Evolutionary conservation across 2,329 filamentous ascomycete genomes (phyloP), one percentile per base, ranked within the genome.

Genomic region (Sporothrix brasiliensis): DNA sequence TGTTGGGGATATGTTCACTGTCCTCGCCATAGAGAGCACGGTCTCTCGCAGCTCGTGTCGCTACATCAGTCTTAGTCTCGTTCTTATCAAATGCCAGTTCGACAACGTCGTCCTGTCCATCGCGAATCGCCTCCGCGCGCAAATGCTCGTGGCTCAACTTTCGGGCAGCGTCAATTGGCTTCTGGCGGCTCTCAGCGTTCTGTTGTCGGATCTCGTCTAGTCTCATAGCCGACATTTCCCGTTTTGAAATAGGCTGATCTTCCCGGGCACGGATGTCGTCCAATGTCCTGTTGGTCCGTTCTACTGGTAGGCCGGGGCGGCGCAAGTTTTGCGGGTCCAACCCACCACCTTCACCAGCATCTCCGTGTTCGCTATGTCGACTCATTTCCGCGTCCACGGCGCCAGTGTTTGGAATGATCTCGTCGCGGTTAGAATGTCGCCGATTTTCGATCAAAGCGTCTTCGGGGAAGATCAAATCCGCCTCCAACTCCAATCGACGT

Each of bases 181-280:
- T 44, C 9, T 81, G 80, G 73, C 78, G 77, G 16, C 77, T 76
- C 56, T 78, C 78, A 4, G 82, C 81, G 74, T 87, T 86, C 70
- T 78, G 80, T 69, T 85, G 83, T 52, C 82, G 80, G 69, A 87
- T 86, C 76, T 87, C 85, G 47, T 84, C 85, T 2, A 88, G 77
- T 44, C 81, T 80, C 68, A 83, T 82, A 7, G 81, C 80, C n/a
- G 85, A 82, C 19, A 85, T 76, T 1, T 82, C 81, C 67, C 82
- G 80, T 69, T 78, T 83, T 5, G 86, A 83, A 34, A 83, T 74
- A 2, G 80, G 75, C 72, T 80, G 79, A 10, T 80, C 78, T 73
- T 85, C 83, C 5, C 79, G 78, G 21, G 78, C 78, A 6, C 79
- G 78, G 60, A 87, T 82, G 34, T 85, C 83, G 56, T 87, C 84